These are phyloP conservation scores for Adansonia gregorii DNA, from an alignment of 441 rosid genomes.

Conservation along the genomic window DNA sequence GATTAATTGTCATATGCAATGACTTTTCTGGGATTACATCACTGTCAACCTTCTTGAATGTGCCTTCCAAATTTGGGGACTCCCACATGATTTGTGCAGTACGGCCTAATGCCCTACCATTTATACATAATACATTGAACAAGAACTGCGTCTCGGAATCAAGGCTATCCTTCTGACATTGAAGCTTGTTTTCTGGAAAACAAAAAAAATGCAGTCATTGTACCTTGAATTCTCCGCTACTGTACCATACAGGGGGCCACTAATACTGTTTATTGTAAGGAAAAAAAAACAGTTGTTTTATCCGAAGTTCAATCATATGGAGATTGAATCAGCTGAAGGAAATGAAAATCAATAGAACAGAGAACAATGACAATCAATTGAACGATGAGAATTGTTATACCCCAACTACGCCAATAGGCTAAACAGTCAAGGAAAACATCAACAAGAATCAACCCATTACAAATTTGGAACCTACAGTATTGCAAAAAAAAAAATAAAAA, in stretches of 20 bases:
- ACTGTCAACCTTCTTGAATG: not conserved
- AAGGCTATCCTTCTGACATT: not conserved
- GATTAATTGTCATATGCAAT: not conserved
- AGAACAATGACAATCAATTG: not conserved
- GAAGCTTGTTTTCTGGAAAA: conserved; percentile 9
- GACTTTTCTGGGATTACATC: not conserved
- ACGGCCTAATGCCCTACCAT: not conserved
- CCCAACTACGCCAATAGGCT: too few relatives aligned
- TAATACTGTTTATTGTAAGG: not conserved
- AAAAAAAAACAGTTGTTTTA: not conserved
- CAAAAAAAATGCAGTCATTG: not conserved
- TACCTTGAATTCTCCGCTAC: conserved; percentile 18
- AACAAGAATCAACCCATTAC: not conserved
- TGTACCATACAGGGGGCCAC: not conserved
- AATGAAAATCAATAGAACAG: not conserved
- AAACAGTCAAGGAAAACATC: too few relatives aligned
- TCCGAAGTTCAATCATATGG: not conserved
- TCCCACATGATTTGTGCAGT: conserved; percentile 8
- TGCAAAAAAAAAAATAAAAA: not conserved
- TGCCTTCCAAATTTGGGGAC: not conserved
- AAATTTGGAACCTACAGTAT: not conserved
- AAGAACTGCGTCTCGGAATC: not conserved
- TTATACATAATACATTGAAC: not conserved
- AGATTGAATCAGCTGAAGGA: not conserved
- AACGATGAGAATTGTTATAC: not conserved